Evolutionary conservation across 495 filamentous ascomycete species (phyloP), one percentile per base, ranked within the genome.

Genomic region (Staphylotrichum longicolle): DNA sequence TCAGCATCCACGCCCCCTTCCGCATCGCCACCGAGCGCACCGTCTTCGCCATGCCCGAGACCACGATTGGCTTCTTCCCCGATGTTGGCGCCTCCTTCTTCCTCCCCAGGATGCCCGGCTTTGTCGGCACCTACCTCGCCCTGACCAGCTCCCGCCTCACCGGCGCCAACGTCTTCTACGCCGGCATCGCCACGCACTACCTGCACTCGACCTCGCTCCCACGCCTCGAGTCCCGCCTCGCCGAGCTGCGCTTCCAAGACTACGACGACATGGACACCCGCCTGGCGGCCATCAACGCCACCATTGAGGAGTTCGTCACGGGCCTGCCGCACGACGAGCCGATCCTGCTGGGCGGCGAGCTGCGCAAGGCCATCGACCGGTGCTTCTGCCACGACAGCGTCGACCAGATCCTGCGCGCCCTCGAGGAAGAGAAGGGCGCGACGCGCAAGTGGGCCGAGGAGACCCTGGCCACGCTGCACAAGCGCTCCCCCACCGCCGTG

Each of bases 1-100:
- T 98, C 52, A 91, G 88, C 74, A 82, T 97, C 47, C 95, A 98
- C 75, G 93, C 95, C 5, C 95, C 94, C 2, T 91, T 98, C 81
- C 83, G 94, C 30, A 94, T 98, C 68, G 95, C 95, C 33, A 98
- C 94, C 11, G 94, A 98, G 75, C 87, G 87, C 58, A 98, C 95
- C 7, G 73, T 93, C 20, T 96, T 98, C 69, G 92, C 95, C 63
- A 98, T 98, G 94, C 94, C 94, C 41, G 94, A 98, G 79, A 98
- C 94, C 3, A 93, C 81, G 8, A 98, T 98, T 67, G 94, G 94
- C 9, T 96, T 97, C 79, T 98, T 98, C 78, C 94, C 95, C 35
- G 94, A 98, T 68, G 95, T 98, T 39, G 94, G 94, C 46, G 94
- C 85, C 56, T 93, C 89, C 20, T 98, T 97, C 80, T 98, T 97